Evolutionary conservation across 2,329 filamentous ascomycete genomes (phyloP).

Genomic region (Lojkania enalia): DNA sequence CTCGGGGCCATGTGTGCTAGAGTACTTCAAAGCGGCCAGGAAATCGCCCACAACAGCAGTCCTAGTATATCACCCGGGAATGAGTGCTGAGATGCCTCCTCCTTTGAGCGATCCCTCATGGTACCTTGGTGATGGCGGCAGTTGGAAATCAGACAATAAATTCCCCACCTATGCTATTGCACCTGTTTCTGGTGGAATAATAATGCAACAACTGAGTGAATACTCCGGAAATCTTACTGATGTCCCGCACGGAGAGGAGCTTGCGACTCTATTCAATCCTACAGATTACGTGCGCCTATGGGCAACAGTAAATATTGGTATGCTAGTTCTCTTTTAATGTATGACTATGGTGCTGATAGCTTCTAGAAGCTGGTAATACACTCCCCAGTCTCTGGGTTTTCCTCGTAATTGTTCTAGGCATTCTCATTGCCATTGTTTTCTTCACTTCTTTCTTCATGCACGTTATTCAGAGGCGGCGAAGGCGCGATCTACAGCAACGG

Average conservation of each 20-base stretch:
- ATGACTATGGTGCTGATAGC: constrained; percentile 5
- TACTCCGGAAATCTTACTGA: constrained; percentile 76
- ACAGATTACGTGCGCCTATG: constrained; percentile 56
- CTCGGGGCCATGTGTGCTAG: constrained; percentile 69
- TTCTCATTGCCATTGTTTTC: constrained; percentile 69
- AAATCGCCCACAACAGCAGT: constrained; percentile 61
- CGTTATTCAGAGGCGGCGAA: constrained; percentile 71
- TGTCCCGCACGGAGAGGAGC: constrained; percentile 44
- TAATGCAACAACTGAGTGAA: constrained; percentile 71
- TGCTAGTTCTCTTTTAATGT: constrained; percentile 3
- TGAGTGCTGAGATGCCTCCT: constrained; percentile 63
- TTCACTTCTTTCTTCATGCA: constrained; percentile 75
- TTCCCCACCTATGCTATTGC: constrained; percentile 86
- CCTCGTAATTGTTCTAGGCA: constrained; percentile 67
- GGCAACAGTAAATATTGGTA: constrained; percentile 53
- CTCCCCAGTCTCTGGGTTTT: constrained; percentile 84
- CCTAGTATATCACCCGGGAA: constrained; percentile 58
- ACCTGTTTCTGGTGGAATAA: constrained; percentile 63
- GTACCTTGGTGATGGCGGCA: constrained; percentile 68
- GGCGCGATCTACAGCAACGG: constrained; percentile 67
- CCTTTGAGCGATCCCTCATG: constrained; percentile 66
- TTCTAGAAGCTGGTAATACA: constrained; percentile 53
- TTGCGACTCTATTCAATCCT: constrained; percentile 44
- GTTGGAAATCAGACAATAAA: constrained; percentile 71
- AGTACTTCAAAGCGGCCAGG: constrained; percentile 68